Evolutionary conservation across 768 basidiomycete genomes (phyloP).

Genomic region (Boletus bicolor): DNA sequence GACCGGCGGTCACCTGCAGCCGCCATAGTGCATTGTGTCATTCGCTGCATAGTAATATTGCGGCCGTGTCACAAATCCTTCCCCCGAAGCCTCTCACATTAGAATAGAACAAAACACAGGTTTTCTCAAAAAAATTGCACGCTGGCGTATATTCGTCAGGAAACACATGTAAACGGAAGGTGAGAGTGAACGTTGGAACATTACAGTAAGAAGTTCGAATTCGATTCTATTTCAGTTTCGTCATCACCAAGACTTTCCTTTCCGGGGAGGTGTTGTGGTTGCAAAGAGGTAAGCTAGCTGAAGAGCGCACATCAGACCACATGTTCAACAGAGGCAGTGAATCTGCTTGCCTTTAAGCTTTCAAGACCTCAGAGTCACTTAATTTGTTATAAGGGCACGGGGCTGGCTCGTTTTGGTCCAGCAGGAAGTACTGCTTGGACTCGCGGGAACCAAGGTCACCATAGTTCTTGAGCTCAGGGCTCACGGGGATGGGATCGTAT

Average conservation of each 20-base stretch:
- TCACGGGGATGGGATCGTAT: slow-evolving; percentile 21
- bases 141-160: not conserved
- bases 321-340: not conserved
- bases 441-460: slow-evolving; percentile 21
- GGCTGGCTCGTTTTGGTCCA: slow-evolving; percentile 22
- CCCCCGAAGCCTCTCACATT: not conserved
- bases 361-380: not conserved
- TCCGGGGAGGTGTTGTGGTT: slow-evolving; percentile 5
- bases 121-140: not conserved
- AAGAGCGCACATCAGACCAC: not conserved
- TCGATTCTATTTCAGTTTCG: not conserved
- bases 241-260: not conserved
- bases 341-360: not conserved
- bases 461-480: slow-evolving; percentile 24
- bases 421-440: slow-evolving; percentile 21
- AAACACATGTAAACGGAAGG: not conserved
- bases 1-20: not conserved
- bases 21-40: not conserved
- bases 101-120: not conserved
- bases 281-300: not conserved
- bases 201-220: not conserved
- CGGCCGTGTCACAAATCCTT: not conserved
- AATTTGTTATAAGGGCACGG: slow-evolving; percentile 17
- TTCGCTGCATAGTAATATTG: not conserved
- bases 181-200: not conserved